phyloP scores from a whole-genome alignment of 805 yeast genomes.

The Alloascoidea africana region DNA sequence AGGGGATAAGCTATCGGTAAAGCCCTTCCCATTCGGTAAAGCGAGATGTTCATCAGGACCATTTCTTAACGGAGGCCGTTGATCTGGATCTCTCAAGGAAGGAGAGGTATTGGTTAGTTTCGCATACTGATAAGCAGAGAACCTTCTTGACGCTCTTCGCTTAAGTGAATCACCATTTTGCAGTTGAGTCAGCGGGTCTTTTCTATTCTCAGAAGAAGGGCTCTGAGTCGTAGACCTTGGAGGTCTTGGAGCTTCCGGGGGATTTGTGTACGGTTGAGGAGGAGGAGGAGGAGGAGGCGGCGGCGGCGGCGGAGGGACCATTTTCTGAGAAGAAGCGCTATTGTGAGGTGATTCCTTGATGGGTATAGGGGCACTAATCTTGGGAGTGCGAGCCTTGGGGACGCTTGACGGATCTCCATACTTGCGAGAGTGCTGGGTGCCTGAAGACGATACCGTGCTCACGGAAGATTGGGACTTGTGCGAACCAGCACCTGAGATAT shows the following conservation, averaged over 20 bases:
- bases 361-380: neutral
- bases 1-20: too few species aligned
- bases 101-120: slow-evolving; percentile 34
- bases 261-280: slow-evolving; percentile 2
- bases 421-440: neutral
- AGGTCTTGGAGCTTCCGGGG: slow-evolving; percentile 5
- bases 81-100: neutral
- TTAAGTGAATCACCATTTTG: slow-evolving; percentile 75
- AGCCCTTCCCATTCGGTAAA: too few species aligned
- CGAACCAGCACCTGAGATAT: too few species aligned
- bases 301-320: slow-evolving; percentile 1
- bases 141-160: slow-evolving; percentile 86
- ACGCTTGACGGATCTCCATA: neutral
- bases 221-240: neutral
- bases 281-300: slow-evolving; percentile 4
- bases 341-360: too few species aligned
- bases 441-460: neutral
- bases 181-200: slow-evolving; percentile 58
- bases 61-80: too few species aligned
- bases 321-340: too few species aligned
- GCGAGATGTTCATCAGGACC: neutral
- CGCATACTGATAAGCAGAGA: slow-evolving; percentile 86
- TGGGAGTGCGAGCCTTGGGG: neutral
- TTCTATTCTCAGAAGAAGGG: slow-evolving; percentile 5
- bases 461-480: too few species aligned